Base-by-base conservation (phyloP, 1,284 basidiomycete species). In the Leccinum griseonigrum region DNA sequence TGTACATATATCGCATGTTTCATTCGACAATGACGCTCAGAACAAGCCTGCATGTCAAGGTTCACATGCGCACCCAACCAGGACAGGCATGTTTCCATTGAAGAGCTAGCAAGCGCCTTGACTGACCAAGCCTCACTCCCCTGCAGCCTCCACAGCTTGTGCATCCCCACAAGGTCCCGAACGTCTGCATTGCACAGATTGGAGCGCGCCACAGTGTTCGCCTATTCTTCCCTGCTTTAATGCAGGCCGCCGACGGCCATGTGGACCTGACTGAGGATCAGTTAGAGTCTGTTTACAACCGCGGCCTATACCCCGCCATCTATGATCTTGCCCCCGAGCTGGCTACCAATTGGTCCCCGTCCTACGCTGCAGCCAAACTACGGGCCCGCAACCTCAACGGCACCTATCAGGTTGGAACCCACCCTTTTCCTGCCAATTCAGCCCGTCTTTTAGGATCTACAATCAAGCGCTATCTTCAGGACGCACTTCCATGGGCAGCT, bases 111-210 rank as follows among this genome's bases (percentile, higher is more conserved):
- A 26, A 26, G 22, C 22, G 22, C 22, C 22, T 26, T 26, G 22
- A 26, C 22, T 26, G 22, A 26, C 16, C 16, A 18, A 29, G 9
- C 22, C 1, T 16, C 9, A 22, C 10, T 10, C 26, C 31, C 54
- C 13, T 6, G n/a, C 26, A 62, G 60, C 51, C 52, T 16, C 53
- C 11, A 10, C 60, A 58, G 46, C 32, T 58, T 6, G 60, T 62
- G 5, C 46, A 18, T 10, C 60, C 56, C 3, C 60, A 63, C 32
- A 62, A 63, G 26, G 52, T 63, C 5, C 62, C 62, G 0, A 62
- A 63, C 2, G 46, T 63, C 22, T 63, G 62, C 46, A 63, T 63
- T 28, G 56, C 56, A 3, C 62, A 63, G 6, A 52, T 63, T 10
- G 56, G 62, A 55, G 5, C 56, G 3, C 48, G 46, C 1, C 62